These are phyloP conservation scores for Pseudocercospora cruenta DNA, from an alignment of 2,329 filamentous ascomycete species.

Conservation along the genomic window DNA sequence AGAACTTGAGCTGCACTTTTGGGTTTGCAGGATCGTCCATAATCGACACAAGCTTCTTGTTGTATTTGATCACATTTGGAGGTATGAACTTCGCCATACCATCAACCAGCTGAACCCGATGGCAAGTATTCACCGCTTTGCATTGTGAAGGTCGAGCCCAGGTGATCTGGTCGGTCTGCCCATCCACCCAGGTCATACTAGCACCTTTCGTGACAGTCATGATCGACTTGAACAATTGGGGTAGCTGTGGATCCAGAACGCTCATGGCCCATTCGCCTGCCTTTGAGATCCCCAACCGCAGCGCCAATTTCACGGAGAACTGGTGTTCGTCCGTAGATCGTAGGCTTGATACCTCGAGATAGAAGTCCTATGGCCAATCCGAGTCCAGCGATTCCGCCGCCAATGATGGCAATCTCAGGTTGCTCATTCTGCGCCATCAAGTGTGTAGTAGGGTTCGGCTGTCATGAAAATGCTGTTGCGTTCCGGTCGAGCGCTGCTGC, in stretches of 20 bases:
- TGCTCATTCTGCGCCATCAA: background rate
- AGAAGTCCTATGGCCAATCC: background rate
- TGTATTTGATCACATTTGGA: background rate
- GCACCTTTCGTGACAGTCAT: background rate
- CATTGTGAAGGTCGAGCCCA: background rate
- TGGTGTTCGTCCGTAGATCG: background rate
- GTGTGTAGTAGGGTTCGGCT: too few relatives aligned
- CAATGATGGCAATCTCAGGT: background rate
- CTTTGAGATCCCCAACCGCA: background rate
- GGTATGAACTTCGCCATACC: background rate
- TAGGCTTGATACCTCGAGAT: background rate
- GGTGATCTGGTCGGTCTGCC: background rate
- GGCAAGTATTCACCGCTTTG: background rate
- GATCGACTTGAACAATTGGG: background rate
- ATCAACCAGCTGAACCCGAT: background rate
- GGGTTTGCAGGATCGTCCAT: background rate
- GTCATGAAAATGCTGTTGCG: too few relatives aligned
- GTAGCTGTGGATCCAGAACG: background rate
- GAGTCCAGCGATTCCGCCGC: background rate
- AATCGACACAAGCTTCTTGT: background rate
- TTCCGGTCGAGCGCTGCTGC: too few relatives aligned
- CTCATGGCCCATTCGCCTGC: background rate
- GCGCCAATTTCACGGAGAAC: background rate
- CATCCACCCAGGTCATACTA: slow-evolving; percentile 4
- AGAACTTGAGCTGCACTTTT: background rate